Evolutionary conservation across 305 asterid species (phyloP).

Genomic region (Fraxinus ornus): DNA sequence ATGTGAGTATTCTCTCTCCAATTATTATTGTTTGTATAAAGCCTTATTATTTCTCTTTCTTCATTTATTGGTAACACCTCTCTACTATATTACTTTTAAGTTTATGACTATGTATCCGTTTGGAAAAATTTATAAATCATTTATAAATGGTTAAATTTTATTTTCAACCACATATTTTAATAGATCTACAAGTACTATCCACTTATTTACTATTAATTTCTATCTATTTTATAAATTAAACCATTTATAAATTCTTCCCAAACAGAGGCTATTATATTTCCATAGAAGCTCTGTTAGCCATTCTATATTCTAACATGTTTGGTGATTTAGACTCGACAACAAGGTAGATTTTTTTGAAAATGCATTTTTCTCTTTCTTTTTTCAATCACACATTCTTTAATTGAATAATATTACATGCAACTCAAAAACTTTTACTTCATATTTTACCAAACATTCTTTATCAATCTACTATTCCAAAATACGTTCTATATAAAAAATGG

Average conservation of each 20-base stretch:
- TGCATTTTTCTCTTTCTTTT: too few relatives aligned
- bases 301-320: neutral
- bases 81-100: neutral
- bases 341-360: neutral
- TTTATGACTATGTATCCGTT: neutral
- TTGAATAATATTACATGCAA: too few relatives aligned
- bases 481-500: too few relatives aligned
- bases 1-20: neutral
- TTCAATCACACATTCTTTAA: too few relatives aligned
- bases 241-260: neutral
- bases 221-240: neutral
- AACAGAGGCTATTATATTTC: neutral
- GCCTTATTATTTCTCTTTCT: neutral
- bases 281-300: neutral
- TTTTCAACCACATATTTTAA: neutral
- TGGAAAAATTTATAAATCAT: neutral
- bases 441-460: too few relatives aligned
- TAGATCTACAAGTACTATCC: neutral
- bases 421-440: too few relatives aligned
- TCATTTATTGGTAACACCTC: neutral
- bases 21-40: neutral
- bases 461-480: too few relatives aligned
- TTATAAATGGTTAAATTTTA: neutral
- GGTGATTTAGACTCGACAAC: neutral
- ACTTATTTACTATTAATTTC: neutral